Base-by-base conservation (phyloP, 768 basidiomycete species). In the Dacryopinax primogenitus region DNA sequence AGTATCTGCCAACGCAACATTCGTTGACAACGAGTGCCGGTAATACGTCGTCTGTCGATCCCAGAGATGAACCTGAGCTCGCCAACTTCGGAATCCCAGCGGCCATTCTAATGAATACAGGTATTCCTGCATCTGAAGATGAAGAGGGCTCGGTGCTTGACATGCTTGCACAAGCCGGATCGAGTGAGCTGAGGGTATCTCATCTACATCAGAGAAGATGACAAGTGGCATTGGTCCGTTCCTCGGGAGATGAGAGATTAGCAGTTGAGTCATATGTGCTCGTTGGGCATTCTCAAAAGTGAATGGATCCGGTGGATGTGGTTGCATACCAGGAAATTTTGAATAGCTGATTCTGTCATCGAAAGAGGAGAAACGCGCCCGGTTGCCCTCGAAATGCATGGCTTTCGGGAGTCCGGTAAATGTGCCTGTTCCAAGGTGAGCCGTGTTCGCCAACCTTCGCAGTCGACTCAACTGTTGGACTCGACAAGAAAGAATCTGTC, bases 101-200 rank as follows among this genome's bases (percentile, higher is more conserved):
- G 79, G 80, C 82, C 83, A 86, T 73, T 86, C 78, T 39, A 70
- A 84, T 76, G 81, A 83, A 73, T 86, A 86, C 33, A 85, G 63
- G 71, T 78, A 86, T 67, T 83, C 81, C 35, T 81, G 79, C 68
- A 86, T 75, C 70, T 85, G 83, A 1, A 86, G 78, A 69, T 86
- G 85, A 23, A 86, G 76, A 23, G 80, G 76, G 26, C 71, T 67
- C 15, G 80, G 80, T 68, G 81, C 83, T 62, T 81, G 79, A 71
- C 83, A 86, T 35, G 74, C 72, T 70, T 78, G 78, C 45, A 86
- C 75, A 2, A 86, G 76, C 36, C 74, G 70, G 16, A 84, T 70
- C 28, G 84, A 81, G 65, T 82, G 79, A 11, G 74, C 73, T 0
- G 81, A 77, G 2, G 84, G 84, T 44, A 86, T 78, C 72, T 86